Conservation (phyloP, 805 yeast genomes). For the Barnettozyma sucrosica region DNA sequence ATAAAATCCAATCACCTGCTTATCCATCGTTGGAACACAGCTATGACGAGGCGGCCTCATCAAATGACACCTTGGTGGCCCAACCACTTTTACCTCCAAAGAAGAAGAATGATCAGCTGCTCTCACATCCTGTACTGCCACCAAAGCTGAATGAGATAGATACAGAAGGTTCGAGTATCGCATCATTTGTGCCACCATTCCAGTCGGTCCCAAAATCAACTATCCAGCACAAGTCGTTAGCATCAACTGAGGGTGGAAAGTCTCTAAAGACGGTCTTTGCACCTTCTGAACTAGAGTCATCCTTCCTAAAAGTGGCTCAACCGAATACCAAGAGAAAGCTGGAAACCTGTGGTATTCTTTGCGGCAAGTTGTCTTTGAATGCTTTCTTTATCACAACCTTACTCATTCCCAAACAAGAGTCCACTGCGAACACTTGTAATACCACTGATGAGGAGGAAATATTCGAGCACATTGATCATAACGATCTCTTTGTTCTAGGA, state of each 20-base stretch:
- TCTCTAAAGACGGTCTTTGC: slow-evolving; percentile 48
- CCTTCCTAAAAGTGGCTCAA: slow-evolving; percentile 42
- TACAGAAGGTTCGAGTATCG: not conserved
- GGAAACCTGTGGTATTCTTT: slow-evolving; percentile 63
- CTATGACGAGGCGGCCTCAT: slow-evolving; percentile 2
- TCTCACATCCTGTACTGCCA: slow-evolving; percentile 3
- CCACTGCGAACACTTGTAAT: slow-evolving; percentile 57
- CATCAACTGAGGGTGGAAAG: slow-evolving; percentile 49
- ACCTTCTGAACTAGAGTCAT: slow-evolving; percentile 37
- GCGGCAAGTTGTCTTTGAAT: slow-evolving; percentile 55
- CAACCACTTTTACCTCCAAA: slow-evolving; percentile 14
- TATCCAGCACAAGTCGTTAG: slow-evolving; percentile 33
- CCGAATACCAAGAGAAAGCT: slow-evolving; percentile 44
- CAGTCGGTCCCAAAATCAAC: not conserved
- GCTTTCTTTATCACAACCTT: slow-evolving; percentile 60
- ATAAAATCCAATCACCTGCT: slow-evolving; percentile 8
- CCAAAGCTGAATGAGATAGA: slow-evolving; percentile 1
- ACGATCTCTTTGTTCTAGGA: slow-evolving; percentile 58
- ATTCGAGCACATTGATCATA: slow-evolving; percentile 48
- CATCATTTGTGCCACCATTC: not conserved
- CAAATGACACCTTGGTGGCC: slow-evolving; percentile 4
- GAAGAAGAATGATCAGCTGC: not conserved
- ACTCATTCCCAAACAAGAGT: slow-evolving; percentile 56
- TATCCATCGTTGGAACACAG: slow-evolving; percentile 17
- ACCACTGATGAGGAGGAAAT: slow-evolving; percentile 55